Base-by-base conservation (phyloP, 225 moss, liverwort and hornwort species). In the Asterella californica region DNA sequence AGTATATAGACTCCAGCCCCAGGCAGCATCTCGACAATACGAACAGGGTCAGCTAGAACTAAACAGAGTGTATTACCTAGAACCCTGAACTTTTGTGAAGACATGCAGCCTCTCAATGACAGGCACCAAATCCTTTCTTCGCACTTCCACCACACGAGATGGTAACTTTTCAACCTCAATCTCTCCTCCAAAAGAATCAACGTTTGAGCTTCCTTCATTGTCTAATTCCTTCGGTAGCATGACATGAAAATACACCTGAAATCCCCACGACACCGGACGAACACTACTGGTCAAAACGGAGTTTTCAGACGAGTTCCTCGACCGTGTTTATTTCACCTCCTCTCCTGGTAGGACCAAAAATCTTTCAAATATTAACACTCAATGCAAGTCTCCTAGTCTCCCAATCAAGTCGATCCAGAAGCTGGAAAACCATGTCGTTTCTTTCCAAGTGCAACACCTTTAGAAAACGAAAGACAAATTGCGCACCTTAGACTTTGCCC, bases 101-200 rank as follows among this genome's bases (percentile, higher is more conserved):
- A 91, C 93, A 81, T 92, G 89, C 64, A 95, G 90, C 78, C 93
- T 88, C 78, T 99, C 93, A 67, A 99, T 93, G 0, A 95, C 99
- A 62, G 95, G 95, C 59, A 99, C 99, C 60, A 99, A 84, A 82
- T 99, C 99, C 76, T 92, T 99, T 82, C 92, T 82, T 22, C 95
- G 89, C 68, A 99, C 99, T 85, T 95, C 99, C 15, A 99, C 92
- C 17, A 92, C 65, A 30, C 95, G 92, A 57, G 95, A 95, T 18
- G 90, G 90, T 74, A 99, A 78, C 75, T 86, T 87, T 80, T 99
- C 99, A 83, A 99, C 90, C 85, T 95, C 99, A 27, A 89, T 88
- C 77, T 99, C 99, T 72, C 88, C 99, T 6, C 85, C 87, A 42
- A 79, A 60, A 48, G 48, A 85, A 52, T 88, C 94, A 78, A 64